Conservation (phyloP, 768 basidiomycete genomes). For the Auriscalpium microsporum region DNA sequence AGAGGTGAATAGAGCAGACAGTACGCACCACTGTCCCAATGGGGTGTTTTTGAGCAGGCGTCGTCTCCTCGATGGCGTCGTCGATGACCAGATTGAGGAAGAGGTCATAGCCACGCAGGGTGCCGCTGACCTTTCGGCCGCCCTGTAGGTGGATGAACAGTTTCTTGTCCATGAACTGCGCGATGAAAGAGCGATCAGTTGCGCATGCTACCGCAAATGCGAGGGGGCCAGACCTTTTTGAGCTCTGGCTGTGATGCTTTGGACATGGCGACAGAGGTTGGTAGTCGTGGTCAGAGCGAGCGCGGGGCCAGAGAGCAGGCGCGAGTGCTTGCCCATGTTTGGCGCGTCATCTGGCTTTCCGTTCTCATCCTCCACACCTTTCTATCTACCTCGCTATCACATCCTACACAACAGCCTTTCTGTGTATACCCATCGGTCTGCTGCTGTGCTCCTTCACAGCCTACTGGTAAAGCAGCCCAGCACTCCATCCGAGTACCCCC, state of each 20-base stretch:
- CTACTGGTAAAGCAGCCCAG: no score
- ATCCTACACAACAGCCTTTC: background rate
- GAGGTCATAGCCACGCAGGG: slow-evolving; percentile 93
- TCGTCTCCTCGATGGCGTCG: slow-evolving; percentile 87
- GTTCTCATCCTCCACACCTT: background rate
- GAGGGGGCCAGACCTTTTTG: slow-evolving; percentile 65
- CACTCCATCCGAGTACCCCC: no score
- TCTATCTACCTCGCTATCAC: background rate
- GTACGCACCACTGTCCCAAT: slow-evolving; percentile 84
- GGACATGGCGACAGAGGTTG: slow-evolving; percentile 45
- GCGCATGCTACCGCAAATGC: background rate
- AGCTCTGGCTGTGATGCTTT: slow-evolving; percentile 96
- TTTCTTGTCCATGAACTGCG: slow-evolving; percentile 98
- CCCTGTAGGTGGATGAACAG: slow-evolving; percentile 91
- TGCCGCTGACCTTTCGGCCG: slow-evolving; percentile 92
- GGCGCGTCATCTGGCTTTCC: background rate
- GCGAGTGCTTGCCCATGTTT: slow-evolving; percentile 3
- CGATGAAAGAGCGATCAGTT: slow-evolving; percentile 1
- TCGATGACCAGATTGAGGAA: slow-evolving; percentile 98
- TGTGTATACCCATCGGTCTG: no score
- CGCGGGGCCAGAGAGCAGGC: background rate
- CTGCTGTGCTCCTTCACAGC: no score
- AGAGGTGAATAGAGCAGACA: background rate
- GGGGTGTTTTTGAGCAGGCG: slow-evolving; percentile 80
- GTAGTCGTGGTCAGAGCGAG: background rate